Base-by-base conservation (phyloP, 129 eudicot species). In the Pittosporum tobira region DNA sequence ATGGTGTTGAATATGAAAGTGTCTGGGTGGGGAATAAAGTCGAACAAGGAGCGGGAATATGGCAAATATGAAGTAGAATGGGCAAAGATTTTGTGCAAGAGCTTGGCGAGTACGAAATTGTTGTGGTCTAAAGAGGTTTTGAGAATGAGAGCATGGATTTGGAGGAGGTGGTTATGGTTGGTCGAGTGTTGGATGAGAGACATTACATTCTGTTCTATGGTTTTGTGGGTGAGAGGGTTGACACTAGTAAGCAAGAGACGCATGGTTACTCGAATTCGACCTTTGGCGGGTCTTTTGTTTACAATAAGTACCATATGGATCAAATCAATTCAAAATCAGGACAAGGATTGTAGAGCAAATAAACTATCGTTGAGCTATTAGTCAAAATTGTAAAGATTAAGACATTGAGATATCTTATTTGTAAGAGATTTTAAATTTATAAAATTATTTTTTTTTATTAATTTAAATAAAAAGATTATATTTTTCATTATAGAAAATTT, bases 121-220 rank as follows among this genome's bases (percentile, higher is more conserved):
- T 76, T 31, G 54, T 62, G 47, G 25, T 66, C 70, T 29, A 76
- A 27, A 13, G 73, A 66, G 5, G 63, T 40, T 71, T 76, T 76
- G 43, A 76, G 36, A 34, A 66, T 58, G 42, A 65, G 56, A 25
- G 73, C 81, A 15, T 71, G 77, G 38, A 70, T 70, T 62, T 67
- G 69, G 18, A 54, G 61, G 48, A 73, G 66, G 49, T 57, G 43
- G 19, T 14, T 38, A 34, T 54, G 57, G 42, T 63, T 18, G 20
- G 31, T 74, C 11, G 74, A 57, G 67, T 62, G n/a, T 42, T 57
- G 63, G 24, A 74, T 48, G 14, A 67, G 46, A 25, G 62, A 73
- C 56, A 62, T 67, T 37, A 67, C 22, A 37, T 67, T 61, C 5
- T 55, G 78, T 54, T 61, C 49, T 11, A 61, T 46, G 63, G 65